Conservation (phyloP, 208 protist species). For the Wallacemonas sp. region DNA sequence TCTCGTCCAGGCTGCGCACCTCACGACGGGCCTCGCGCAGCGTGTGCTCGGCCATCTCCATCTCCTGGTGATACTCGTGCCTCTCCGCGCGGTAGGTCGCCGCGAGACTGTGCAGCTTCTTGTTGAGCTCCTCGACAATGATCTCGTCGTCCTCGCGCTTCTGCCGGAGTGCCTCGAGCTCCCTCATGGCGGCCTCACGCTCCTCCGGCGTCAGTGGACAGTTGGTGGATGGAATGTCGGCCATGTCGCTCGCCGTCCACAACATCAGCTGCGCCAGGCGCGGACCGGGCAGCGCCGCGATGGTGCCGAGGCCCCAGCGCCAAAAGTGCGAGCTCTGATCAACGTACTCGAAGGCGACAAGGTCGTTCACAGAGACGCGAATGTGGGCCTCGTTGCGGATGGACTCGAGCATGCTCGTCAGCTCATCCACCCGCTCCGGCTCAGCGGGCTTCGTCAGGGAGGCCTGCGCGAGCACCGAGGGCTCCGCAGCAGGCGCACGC, state of each 20-base stretch:
- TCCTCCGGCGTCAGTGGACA: slow-evolving; percentile 16
- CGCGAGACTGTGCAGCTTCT: slow-evolving; percentile 20
- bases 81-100: slow-evolving; percentile 26
- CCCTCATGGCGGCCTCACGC: slow-evolving; percentile 21
- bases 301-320: slow-evolving; percentile 53
- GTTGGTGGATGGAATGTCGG: slow-evolving; percentile 17
- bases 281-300: slow-evolving; percentile 40
- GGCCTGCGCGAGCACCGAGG: background rate
- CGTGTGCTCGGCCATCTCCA: slow-evolving; percentile 22
- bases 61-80: slow-evolving; percentile 15
- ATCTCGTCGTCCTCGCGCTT: slow-evolving; percentile 27
- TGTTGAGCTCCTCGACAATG: slow-evolving; percentile 30
- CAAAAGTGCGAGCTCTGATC: slow-evolving; percentile 25
- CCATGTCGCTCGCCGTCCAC: slow-evolving; percentile 30
- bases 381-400: slow-evolving; percentile 24
- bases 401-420: slow-evolving; percentile 10
- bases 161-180: slow-evolving; percentile 28
- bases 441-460: background rate
- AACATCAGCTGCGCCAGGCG: slow-evolving; percentile 47
- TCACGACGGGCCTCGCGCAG: slow-evolving; percentile 27
- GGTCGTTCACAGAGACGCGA: slow-evolving; percentile 37
- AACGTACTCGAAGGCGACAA: slow-evolving; percentile 61
- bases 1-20: slow-evolving; percentile 35
- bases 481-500: background rate
- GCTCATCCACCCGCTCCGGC: slow-evolving; percentile 4